Percentiles rank a stretch among this genome's conserved stretches.
phyloP scores from a whole-genome alignment of 192 early-diverging fungal species.

The Pilobolus umbonatus region DNA sequence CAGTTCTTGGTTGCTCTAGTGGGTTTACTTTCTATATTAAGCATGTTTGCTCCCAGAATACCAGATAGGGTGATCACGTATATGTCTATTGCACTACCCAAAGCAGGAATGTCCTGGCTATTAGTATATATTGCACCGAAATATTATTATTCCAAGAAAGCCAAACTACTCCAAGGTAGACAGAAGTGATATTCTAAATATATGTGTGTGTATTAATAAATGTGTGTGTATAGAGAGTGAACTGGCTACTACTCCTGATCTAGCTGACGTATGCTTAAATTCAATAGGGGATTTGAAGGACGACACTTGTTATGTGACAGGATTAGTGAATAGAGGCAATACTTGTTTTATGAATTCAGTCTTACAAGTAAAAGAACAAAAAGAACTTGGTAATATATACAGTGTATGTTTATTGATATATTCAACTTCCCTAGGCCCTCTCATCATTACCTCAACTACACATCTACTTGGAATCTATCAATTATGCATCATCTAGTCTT shows the following conservation, averaged over 20 bases:
- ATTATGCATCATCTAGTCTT: conserved; percentile 5
- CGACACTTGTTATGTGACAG: conserved; percentile 41
- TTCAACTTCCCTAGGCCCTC: conserved; percentile 27
- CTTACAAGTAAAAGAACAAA: conserved; percentile 59
- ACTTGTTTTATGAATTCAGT: conserved; percentile 93
- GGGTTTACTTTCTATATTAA: no score
- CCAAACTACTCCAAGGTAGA: not conserved
- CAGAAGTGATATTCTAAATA: not conserved
- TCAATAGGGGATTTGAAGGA: not conserved
- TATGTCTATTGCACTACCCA: no score
- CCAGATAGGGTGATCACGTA: no score
- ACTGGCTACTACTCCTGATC: not conserved
- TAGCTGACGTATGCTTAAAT: conserved; percentile 5
- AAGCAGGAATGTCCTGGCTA: no score
- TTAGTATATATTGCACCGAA: no score
- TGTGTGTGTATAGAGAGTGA: conserved; percentile 9
- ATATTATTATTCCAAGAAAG: no score
- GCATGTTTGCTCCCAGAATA: no score
- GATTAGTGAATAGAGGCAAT: conserved; percentile 86
- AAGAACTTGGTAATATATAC: not conserved
- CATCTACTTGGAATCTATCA: conserved; percentile 36
- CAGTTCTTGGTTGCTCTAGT: no score
- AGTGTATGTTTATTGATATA: not conserved
- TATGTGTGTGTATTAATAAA: no score
- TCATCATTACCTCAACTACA: conserved; percentile 36